phyloP scores from a whole-genome alignment of 1,284 basidiomycete species.

The Leccinum variabile region DNA sequence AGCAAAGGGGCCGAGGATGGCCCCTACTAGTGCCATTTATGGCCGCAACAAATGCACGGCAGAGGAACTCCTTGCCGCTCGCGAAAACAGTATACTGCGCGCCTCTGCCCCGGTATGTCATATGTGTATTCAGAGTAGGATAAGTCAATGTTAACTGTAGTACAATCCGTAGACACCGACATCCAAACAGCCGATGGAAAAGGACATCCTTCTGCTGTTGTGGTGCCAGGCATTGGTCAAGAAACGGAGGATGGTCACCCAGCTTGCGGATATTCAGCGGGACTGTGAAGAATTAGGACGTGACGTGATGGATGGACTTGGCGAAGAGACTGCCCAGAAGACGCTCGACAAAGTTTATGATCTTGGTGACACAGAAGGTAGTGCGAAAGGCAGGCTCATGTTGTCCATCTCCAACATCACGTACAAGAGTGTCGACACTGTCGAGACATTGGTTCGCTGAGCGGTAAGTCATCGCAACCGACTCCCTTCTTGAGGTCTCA shows the following conservation, averaged over 20 bases:
- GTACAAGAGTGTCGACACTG: not conserved
- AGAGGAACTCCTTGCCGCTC: not conserved
- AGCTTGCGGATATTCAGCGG: conserved; percentile 2
- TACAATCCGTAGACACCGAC: not conserved
- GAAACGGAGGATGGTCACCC: not conserved
- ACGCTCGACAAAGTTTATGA: conserved; percentile 33
- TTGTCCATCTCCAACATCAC: not conserved
- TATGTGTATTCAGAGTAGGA: not conserved
- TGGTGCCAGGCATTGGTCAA: not conserved
- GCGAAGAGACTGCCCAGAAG: conserved; percentile 14
- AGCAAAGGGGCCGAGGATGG: not conserved
- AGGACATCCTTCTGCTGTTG: not conserved
- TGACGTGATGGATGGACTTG: not conserved
- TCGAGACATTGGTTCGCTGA: not conserved
- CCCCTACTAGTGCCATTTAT: not conserved
- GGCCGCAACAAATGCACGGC: not conserved
- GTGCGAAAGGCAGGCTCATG: not conserved
- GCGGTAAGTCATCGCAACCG: not conserved
- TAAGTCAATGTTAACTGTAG: not conserved
- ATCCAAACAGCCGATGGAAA: not conserved
- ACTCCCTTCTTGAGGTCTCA: too few relatives aligned
- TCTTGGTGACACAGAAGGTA: not conserved
- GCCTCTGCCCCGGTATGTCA: conserved; percentile 1
- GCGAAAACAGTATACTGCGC: not conserved
- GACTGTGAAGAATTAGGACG: conserved; percentile 1